A percentile compares a stretch with the other conserved stretches of the same genome.
Conservation (phyloP, 129 eudicot genomes). For the Flaveria robusta region DNA sequence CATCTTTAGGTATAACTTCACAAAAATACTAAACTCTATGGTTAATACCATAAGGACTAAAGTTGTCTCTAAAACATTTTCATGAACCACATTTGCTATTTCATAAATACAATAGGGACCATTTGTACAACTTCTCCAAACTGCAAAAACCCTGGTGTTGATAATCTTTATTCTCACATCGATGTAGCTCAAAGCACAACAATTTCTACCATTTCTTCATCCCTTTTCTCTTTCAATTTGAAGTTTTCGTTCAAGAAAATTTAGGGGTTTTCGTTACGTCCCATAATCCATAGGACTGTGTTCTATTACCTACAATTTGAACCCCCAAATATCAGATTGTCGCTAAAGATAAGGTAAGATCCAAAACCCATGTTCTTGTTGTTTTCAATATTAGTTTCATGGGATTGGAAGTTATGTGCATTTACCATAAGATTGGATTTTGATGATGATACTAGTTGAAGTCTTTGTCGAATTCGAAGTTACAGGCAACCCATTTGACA, state of each 20-base stretch:
- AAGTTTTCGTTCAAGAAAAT: neutral
- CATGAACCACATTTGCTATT: neutral
- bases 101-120: neutral
- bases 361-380: constrained; percentile 27
- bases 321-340: constrained; percentile 12
- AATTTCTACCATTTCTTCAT: neutral
- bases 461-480: neutral
- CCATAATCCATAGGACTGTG: neutral
- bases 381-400: neutral
- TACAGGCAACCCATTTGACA: neutral
- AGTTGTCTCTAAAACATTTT: neutral
- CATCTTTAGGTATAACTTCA: no score
- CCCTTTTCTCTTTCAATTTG: neutral
- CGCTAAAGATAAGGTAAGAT: constrained; percentile 24
- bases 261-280: constrained; percentile 26
- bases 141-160: constrained; percentile 43
- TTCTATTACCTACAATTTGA: constrained; percentile 3
- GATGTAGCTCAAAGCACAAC: neutral
- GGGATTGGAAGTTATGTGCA: neutral
- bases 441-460: neutral
- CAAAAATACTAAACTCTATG: neutral
- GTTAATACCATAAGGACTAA: neutral
- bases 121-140: neutral
- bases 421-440: neutral
- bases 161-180: neutral